Evolutionary conservation across 768 basidiomycete species (phyloP).

Genomic region (Phaeotremella skinneri): DNA sequence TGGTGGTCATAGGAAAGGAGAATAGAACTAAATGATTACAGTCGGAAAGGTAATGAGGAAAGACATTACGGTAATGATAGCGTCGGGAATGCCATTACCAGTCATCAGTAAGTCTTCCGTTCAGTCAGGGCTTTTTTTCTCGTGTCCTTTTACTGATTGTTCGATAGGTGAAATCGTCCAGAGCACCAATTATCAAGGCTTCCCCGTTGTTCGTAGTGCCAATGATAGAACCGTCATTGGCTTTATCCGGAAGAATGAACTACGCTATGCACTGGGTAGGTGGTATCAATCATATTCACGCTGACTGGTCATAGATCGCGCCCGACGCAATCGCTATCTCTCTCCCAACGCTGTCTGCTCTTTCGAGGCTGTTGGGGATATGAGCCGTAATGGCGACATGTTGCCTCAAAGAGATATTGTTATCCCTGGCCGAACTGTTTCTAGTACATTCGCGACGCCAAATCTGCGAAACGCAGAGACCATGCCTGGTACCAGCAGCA

Average conservation of each 20-base stretch:
- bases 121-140: not conserved
- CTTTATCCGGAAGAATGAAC: conserved; percentile 81
- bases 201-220: conserved; percentile 73
- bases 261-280: conserved; percentile 80
- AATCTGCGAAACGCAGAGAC: conserved; percentile 5
- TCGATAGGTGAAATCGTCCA: conserved; percentile 66
- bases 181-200: conserved; percentile 78
- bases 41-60: conserved; percentile 88
- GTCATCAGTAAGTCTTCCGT: conserved; percentile 68
- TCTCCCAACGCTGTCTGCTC: conserved; percentile 67
- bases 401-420: conserved; percentile 33
- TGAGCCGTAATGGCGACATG: conserved; percentile 13
- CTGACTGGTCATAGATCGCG: conserved; percentile 61
- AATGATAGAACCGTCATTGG: conserved; percentile 67
- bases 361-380: conserved; percentile 59
- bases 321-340: conserved; percentile 64
- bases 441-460: conserved; percentile 1
- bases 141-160: not conserved
- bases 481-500: conserved; percentile 28
- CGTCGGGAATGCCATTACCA: conserved; percentile 69
- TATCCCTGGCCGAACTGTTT: conserved; percentile 25
- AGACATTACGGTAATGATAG: conserved; percentile 69
- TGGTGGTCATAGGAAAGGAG: conserved; percentile 4
- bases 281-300: not conserved
- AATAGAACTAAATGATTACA: conserved; percentile 43